Percentiles rank a stretch among this genome's conserved stretches.
These are phyloP conservation scores for Citrullus mucosospermus DNA, from an alignment of 306 rosid species.

Conservation along the genomic window DNA sequence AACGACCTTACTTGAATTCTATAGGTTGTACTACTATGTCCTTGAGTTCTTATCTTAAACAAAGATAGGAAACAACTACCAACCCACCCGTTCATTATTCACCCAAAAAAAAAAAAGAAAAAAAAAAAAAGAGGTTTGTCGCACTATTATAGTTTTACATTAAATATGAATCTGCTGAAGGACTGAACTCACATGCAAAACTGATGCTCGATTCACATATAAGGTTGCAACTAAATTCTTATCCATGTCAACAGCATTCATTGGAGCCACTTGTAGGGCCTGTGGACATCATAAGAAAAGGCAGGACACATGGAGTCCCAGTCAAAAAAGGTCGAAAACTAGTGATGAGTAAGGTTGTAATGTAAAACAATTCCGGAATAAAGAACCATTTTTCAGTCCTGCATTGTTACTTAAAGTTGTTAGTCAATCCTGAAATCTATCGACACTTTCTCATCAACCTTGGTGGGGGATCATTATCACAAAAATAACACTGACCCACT, in stretches of 20 bases:
- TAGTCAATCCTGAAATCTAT: neutral
- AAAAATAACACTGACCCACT: neutral
- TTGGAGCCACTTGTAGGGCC: conserved; percentile 73
- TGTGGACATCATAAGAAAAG: conserved; percentile 15
- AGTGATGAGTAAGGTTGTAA: neutral
- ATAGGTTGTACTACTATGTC: no score
- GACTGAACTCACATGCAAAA: conserved; percentile 45
- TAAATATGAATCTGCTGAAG: neutral
- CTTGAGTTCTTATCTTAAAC: no score
- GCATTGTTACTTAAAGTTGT: neutral
- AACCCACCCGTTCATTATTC: neutral
- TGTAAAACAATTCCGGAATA: neutral
- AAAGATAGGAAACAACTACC: neutral
- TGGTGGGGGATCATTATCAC: neutral
- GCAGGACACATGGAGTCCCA: neutral
- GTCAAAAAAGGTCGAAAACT: neutral
- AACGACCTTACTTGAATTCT: no score
- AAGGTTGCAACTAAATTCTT: conserved; percentile 50
- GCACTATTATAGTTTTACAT: neutral
- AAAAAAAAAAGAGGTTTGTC: neutral
- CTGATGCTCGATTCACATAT: conserved; percentile 72
- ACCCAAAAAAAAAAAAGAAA: neutral
- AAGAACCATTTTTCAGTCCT: neutral
- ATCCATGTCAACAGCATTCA: conserved; percentile 33
- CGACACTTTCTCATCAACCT: neutral